Base-by-base conservation (phyloP, 2,329 filamentous ascomycete genomes). In the Blumeriella jaapii region DNA sequence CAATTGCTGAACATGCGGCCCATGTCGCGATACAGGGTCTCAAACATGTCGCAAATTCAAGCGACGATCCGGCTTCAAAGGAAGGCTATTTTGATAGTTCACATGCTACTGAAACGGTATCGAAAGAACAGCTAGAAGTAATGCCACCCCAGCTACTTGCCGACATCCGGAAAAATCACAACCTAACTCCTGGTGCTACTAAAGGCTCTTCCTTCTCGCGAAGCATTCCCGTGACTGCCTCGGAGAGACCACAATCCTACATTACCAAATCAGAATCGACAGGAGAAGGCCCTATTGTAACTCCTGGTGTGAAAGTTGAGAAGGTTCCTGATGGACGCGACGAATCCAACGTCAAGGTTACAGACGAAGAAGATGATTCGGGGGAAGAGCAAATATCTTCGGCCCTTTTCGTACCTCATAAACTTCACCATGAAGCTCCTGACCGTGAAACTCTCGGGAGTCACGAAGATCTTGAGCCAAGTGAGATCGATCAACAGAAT, bases 331-430 rank as follows among this genome's bases (percentile, higher is more conserved):
- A 69, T 36, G 63, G 66, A 20, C 61, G 28, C 8, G 41, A 44
- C 7, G 20, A 45, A 6, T 39, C 41, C 6, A 38, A 38, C 7
- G 22, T 38, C 14, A 51, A 50, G 31, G 47, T 43, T 32, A 29
- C 33, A 16, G 51, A 55, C 13, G 68, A 71, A 15, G 69, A 70
- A 30, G 65, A 69, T 18, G 67, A 70, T 36, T 86, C 81, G 10
- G 79, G 82, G 39, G 77, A 82, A 55, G 83, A 91, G 56, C 83
- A 89, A 57, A 86, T 91, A 43, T 85, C 81, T n/a, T 89, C 82
- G 19, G 83, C 83, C 15, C 68, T 86, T 25, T 91, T 91, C 55
- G 67, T 86, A 30, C 83, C 83, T 26, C 83, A 89, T 61, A 76
- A 83, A 49, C 68, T 67, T 15, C 46, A 52, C 27, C 52, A 66